phyloP scores from a whole-genome alignment of 208 protist species.

The Crithidia expoeki region DNA sequence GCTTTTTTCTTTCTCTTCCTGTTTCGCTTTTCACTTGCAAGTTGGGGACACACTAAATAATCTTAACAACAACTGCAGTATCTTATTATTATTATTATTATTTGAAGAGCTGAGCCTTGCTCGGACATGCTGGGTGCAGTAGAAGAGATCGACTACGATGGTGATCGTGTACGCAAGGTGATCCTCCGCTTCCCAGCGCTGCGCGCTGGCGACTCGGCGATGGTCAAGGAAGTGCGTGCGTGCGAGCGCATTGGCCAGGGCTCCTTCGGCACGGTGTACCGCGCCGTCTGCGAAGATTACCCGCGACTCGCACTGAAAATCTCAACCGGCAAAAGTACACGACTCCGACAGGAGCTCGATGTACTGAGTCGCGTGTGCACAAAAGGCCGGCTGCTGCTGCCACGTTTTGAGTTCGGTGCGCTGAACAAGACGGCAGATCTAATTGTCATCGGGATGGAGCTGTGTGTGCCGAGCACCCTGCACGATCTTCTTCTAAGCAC shows the following conservation, averaged over 20 bases:
- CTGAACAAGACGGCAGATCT: constrained; percentile 78
- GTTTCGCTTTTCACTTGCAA: too few species aligned
- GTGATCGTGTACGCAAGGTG: constrained; percentile 66
- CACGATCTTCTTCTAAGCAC: constrained; percentile 84
- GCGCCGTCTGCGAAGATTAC: constrained; percentile 70
- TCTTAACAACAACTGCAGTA: too few species aligned
- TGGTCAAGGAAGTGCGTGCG: constrained; percentile 52
- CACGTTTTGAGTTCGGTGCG: constrained; percentile 90
- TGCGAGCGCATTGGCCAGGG: constrained; percentile 88
- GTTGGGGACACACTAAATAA: too few species aligned
- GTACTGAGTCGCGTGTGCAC: constrained; percentile 87
- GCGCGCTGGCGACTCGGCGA: constrained; percentile 37
- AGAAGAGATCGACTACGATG: constrained; percentile 80
- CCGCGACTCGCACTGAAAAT: constrained; percentile 85
- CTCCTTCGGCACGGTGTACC: constrained; percentile 90
- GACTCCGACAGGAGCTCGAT: constrained; percentile 80
- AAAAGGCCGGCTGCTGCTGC: constrained; percentile 78
- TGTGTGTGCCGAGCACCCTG: constrained; percentile 86
- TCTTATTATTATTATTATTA: too few species aligned
- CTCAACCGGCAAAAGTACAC: constrained; percentile 75
- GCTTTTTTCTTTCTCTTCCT: background rate
- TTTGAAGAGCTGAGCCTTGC: too few species aligned
- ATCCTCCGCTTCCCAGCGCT: constrained; percentile 65
- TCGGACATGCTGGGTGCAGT: constrained; percentile 78
- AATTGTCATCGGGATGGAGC: constrained; percentile 89